Base-by-base conservation (phyloP, 305 asterid species). In the Ilex paraguariensis region DNA sequence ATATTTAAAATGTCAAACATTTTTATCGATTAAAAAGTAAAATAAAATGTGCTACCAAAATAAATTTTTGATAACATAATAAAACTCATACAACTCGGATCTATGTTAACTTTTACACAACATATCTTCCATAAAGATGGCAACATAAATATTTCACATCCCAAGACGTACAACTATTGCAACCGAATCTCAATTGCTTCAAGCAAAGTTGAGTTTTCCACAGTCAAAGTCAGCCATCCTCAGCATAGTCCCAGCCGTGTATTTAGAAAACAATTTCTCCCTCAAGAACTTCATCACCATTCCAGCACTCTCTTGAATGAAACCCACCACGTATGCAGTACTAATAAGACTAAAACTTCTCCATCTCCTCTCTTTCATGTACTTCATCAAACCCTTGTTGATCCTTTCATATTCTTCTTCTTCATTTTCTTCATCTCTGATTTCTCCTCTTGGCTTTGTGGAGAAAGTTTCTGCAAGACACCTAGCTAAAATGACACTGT, bases 351-450 rank as follows among this genome's bases (percentile, higher is more conserved):
- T 60, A 65, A 81, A 82, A 66, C 86, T 73, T 57, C 93, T 79
- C 93, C 87, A 85, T 61, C 74, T 80, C 75, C 93, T 75, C 68
- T 77, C 85, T 57, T 57, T 73, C 10, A 68, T 76, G 15, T 76
- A 85, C 56, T 66, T 75, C 30, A 71, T 57, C 71, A 85, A 62
- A 2, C 89, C 93, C 64, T 50, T 72, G 39, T 65, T 52, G 16
- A 77, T 69, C 55, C 46, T 74, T 31, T 2, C 62, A 40, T 31
- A 56, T 7, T 66, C 74, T 9, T 66, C 74, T 9, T 50, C 77
- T 1, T 45, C 54, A 31, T 54, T 70, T 42, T 57, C 56, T 51
- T 45, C 69, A 13, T 10, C 57, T 2, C 42, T n/a, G 15, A 46
- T 46, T 21, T 46, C 36, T 2, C 3, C 13, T 0, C 52, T 50